A percentile compares a stretch with the other conserved stretches of the same genome.
Conservation (phyloP, 306 rosid species). For the Adenanthera pavonina region DNA sequence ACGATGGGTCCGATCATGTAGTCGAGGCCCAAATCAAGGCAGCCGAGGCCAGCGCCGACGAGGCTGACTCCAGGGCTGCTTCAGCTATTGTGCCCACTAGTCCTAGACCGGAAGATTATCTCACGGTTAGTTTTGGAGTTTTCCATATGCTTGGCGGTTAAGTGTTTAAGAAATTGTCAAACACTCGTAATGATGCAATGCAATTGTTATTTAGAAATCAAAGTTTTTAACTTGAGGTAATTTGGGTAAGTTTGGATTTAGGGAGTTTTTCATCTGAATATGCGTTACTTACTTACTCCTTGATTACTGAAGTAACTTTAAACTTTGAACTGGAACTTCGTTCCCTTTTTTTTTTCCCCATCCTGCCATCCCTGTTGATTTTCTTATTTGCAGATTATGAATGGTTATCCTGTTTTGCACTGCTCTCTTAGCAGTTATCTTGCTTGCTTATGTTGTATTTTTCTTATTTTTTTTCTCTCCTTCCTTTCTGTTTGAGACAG, state of each 20-base stretch:
- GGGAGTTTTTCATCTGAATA: neutral
- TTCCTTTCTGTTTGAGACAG: slow-evolving; percentile 49
- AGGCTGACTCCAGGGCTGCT: slow-evolving; percentile 55
- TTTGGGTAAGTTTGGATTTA: neutral
- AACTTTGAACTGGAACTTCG: neutral
- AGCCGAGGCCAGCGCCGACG: slow-evolving; percentile 57
- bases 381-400: slow-evolving; percentile 17
- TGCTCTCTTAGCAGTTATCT: slow-evolving; percentile 9
- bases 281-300: neutral
- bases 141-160: neutral
- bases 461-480: slow-evolving; percentile 29
- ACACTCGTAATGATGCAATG: neutral
- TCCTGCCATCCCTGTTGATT: neutral
- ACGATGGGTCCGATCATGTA: slow-evolving; percentile 64
- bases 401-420: slow-evolving; percentile 9
- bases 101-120: slow-evolving; percentile 94
- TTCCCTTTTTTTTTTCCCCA: neutral
- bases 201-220: neutral
- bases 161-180: neutral
- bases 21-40: slow-evolving; percentile 61
- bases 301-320: neutral
- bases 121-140: slow-evolving; percentile 72
- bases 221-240: neutral
- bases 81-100: slow-evolving; percentile 83
- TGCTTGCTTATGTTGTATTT: slow-evolving; percentile 10